Percentiles rank a stretch among this genome's conserved stretches.
These are phyloP conservation scores for Amylostereum chailletii DNA, from an alignment of 1,284 basidiomycete species.

Conservation along the genomic window DNA sequence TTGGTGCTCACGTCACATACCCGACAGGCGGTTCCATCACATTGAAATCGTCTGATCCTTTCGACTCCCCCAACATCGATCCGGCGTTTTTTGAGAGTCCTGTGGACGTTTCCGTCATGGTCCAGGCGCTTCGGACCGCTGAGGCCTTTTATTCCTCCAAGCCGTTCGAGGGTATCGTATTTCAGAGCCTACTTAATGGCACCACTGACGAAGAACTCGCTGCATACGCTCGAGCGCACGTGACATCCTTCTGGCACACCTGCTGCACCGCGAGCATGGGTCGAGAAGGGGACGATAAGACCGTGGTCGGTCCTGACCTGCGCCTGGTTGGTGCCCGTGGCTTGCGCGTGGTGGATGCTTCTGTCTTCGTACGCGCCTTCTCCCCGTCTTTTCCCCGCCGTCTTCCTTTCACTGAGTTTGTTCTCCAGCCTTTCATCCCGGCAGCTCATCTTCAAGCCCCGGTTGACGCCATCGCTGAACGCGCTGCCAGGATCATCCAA, in stretches of 20 bases:
- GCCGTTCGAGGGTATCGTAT: slow-evolving; percentile 14
- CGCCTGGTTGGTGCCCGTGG: slow-evolving; percentile 25
- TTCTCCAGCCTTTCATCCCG: slow-evolving; percentile 2
- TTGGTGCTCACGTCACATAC: background rate
- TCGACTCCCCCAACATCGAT: slow-evolving; percentile 14
- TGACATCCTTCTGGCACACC: slow-evolving; percentile 18
- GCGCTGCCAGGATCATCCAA: slow-evolving; percentile 2
- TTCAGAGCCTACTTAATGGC: slow-evolving; percentile 12
- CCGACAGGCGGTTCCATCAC: slow-evolving; percentile 16
- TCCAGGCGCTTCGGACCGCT: slow-evolving; percentile 7
- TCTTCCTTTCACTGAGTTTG: background rate
- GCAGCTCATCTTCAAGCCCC: slow-evolving; percentile 3
- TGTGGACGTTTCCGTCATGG: slow-evolving; percentile 10
- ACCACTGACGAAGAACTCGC: slow-evolving; percentile 18
- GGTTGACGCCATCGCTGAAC: slow-evolving; percentile 6
- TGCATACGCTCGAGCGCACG: slow-evolving; percentile 11
- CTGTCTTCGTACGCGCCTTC: slow-evolving; percentile 21
- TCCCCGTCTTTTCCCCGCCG: background rate
- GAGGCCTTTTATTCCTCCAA: slow-evolving; percentile 12
- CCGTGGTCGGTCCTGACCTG: slow-evolving; percentile 25
- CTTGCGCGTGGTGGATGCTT: slow-evolving; percentile 29
- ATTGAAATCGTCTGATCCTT: slow-evolving; percentile 12
- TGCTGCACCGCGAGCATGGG: slow-evolving; percentile 19
- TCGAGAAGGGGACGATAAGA: slow-evolving; percentile 13
- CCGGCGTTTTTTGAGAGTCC: slow-evolving; percentile 10